Percentiles rank a stretch among this genome's conserved stretches.
phyloP scores from a whole-genome alignment of 2,329 filamentous ascomycete genomes.

The Verticillium albo-atrum region DNA sequence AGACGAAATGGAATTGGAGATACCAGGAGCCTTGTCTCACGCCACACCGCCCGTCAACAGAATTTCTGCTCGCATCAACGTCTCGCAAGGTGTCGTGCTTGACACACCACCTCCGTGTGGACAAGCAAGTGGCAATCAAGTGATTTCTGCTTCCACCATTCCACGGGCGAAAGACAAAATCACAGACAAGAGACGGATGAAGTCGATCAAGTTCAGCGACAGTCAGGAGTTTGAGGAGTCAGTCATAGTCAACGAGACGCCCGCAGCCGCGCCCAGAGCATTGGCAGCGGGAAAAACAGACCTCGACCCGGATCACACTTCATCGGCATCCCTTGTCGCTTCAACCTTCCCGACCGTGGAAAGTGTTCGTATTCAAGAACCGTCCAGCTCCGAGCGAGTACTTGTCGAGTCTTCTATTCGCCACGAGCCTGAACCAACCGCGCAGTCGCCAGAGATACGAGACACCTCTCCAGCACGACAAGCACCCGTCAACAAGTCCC shows the following conservation, averaged over 20 bases:
- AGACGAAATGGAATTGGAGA: conserved; percentile 30
- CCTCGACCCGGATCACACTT: background rate
- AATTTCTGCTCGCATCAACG: conserved; percentile 1
- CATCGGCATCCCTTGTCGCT: background rate
- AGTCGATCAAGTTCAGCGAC: conserved; percentile 17
- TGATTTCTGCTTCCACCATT: conserved; percentile 6
- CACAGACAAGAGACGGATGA: conserved; percentile 9
- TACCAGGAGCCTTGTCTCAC: conserved; percentile 20
- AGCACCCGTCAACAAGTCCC: background rate
- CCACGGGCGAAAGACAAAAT: background rate
- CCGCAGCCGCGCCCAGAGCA: background rate
- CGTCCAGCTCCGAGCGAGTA: background rate
- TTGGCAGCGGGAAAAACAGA: background rate
- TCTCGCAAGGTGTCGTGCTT: background rate
- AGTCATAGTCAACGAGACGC: background rate
- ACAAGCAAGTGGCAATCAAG: conserved; percentile 13
- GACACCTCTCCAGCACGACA: background rate
- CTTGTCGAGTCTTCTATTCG: background rate
- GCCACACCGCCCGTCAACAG: conserved; percentile 9
- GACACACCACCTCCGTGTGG: conserved; percentile 17
- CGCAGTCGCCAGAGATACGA: background rate
- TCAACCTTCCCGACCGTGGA: background rate
- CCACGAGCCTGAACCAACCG: too few relatives aligned
- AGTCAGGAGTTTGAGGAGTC: background rate
- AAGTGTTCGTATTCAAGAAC: background rate